Evolutionary conservation across 2,329 filamentous ascomycete genomes (phyloP), one percentile per base, ranked within the genome.

Genomic region (Fusarium acutatum): DNA sequence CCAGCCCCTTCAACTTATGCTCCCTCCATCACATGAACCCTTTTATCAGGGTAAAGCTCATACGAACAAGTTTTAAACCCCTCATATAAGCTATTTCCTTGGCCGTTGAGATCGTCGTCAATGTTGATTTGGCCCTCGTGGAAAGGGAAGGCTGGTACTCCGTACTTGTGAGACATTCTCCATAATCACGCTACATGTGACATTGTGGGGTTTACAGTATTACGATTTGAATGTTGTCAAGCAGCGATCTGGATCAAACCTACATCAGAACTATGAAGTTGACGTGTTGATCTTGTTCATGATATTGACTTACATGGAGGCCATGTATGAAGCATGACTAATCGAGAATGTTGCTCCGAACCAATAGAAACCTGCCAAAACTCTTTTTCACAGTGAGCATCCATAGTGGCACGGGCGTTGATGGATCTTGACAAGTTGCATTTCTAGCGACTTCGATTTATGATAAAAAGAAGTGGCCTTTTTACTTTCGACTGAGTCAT

Each of bases 401-500:
- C 35, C 54, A 61, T 26, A 20, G 52, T 69, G 65, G 47, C 64
- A 63, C 47, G 41, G 37, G 64, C 41, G 32, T 46, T 49, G 37
- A 59, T 28, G 52, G 53, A 74, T 69, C 76, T 71, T 78, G 75
- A 73, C 76, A 78, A 78, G 69, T 78, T 78, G 76, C 43, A 66
- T 65, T 78, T 78, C 77, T 75, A 77, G 75, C 61, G 69, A 75
- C 77, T 78, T 78, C 75, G 75, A 78, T 74, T 56, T 20, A 64
- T 49, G 47, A 66, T 28, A 34, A 34, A 47, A 64, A 60, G 59
- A 78, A 74, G 72, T 78, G 77, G 76, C 77, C 77, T 77, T 62
- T 62, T 77, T 61, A 44, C 43, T 32, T 11, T 30, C 20, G 64
- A 67, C 71, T 78, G 74, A 78, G 67, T 77, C 76, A 75, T 70